Percentiles rank a stretch among this genome's conserved stretches.
These are phyloP conservation scores for Ogataea nonfermentans DNA, from an alignment of 805 yeast species.

Conservation along the genomic window DNA sequence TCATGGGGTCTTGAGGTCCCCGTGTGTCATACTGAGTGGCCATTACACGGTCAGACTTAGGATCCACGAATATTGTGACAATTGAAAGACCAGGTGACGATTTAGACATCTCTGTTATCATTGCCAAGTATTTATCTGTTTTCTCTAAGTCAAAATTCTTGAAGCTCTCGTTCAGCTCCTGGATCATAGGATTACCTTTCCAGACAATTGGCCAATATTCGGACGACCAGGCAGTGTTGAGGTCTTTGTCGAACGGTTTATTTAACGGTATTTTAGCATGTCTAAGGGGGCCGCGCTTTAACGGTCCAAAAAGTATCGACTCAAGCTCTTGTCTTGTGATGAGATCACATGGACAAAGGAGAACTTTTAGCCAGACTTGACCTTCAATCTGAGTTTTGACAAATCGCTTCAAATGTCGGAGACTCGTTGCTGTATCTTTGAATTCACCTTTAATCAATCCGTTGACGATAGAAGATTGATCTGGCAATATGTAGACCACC, in stretches of 20 bases:
- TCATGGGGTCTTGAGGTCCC: constrained; percentile 46
- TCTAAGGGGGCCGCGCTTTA: constrained; percentile 18
- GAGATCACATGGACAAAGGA: constrained; percentile 44
- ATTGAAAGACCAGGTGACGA: constrained; percentile 39
- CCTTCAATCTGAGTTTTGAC: constrained; percentile 19
- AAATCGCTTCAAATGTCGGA: constrained; percentile 55
- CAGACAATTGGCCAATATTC: constrained; percentile 85
- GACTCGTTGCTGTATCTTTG: constrained; percentile 26
- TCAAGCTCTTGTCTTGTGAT: constrained; percentile 29
- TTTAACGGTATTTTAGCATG: constrained; percentile 49
- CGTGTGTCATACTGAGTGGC: constrained; percentile 43
- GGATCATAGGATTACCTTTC: constrained; percentile 88
- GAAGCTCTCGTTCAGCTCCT: constrained; percentile 50
- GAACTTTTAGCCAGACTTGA: constrained; percentile 8
- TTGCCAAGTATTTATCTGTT: constrained; percentile 36
- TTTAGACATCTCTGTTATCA: constrained; percentile 32
- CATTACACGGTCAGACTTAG: constrained; percentile 41
- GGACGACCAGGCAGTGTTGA: constrained; percentile 61
- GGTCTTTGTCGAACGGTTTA: constrained; percentile 71
- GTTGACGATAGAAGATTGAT: constrained; percentile 29
- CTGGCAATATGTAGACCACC: constrained; percentile 42
- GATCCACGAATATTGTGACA: constrained; percentile 64
- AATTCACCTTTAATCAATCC: constrained; percentile 26
- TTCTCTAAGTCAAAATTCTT: constrained; percentile 41
- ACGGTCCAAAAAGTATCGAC: constrained; percentile 22